Percentiles rank a stretch among this genome's conserved stretches.
phyloP scores from a whole-genome alignment of 2,329 filamentous ascomycete genomes.

The Pseudogymnoascus sp. region DNA sequence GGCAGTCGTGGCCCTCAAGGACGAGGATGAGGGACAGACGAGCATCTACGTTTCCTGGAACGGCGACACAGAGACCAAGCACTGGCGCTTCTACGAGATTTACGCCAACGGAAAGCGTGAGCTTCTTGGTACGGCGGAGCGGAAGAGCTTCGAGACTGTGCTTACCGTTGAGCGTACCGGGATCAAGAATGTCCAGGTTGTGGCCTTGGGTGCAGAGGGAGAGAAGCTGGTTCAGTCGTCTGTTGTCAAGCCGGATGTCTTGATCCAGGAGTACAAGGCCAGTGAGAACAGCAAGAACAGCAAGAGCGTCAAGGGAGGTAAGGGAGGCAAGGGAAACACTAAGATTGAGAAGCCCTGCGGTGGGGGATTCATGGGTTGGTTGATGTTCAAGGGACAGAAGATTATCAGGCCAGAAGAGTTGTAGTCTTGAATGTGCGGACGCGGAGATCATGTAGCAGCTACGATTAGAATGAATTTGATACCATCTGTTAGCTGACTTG shows the following conservation, averaged over 20 bases:
- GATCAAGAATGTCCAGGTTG: slow-evolving; percentile 13
- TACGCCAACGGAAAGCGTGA: slow-evolving; percentile 30
- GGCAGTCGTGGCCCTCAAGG: slow-evolving; percentile 30
- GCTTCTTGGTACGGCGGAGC: slow-evolving; percentile 33
- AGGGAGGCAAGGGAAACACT: not conserved
- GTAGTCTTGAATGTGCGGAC: not conserved
- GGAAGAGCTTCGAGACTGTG: slow-evolving; percentile 38
- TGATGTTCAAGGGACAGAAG: slow-evolving; percentile 12
- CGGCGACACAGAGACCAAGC: slow-evolving; percentile 39
- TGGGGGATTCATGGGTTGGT: slow-evolving; percentile 8
- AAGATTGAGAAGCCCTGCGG: slow-evolving; percentile 1
- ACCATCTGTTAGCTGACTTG: not conserved
- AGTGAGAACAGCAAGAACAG: not conserved
- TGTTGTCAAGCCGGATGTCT: slow-evolving; percentile 10
- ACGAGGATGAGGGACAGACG: slow-evolving; percentile 25
- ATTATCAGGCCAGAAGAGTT: slow-evolving; percentile 8
- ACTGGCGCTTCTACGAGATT: slow-evolving; percentile 41
- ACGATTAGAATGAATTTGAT: not conserved
- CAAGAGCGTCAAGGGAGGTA: not conserved
- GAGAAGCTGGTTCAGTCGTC: slow-evolving; percentile 12
- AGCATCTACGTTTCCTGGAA: slow-evolving; percentile 49
- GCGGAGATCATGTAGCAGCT: not conserved
- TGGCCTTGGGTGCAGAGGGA: slow-evolving; percentile 14
- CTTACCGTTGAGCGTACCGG: slow-evolving; percentile 9
- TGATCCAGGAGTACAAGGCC: slow-evolving; percentile 14